phyloP scores from a whole-genome alignment of 129 eudicot species.

The Silybum marianum region DNA sequence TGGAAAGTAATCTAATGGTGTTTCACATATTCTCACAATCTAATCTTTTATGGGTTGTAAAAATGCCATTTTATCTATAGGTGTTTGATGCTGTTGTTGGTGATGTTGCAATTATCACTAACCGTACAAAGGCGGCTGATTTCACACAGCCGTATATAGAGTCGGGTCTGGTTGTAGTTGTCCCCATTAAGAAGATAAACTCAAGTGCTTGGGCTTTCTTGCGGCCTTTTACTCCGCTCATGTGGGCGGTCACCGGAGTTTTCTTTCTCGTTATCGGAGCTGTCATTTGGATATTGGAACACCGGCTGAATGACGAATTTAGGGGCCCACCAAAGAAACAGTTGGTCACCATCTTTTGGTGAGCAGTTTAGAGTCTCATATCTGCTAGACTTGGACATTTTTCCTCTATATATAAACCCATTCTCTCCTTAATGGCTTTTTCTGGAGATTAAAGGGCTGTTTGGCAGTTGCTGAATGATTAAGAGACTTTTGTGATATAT shows the following conservation, averaged over 20 bases:
- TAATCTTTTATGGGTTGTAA: not conserved
- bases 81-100: conserved; percentile 91
- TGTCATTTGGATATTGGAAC: conserved; percentile 89
- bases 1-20: not conserved
- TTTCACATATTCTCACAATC: not conserved
- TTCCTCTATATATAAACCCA: not conserved
- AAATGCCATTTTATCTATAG: conserved; percentile 32
- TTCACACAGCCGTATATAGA: conserved; percentile 91
- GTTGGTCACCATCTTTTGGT: conserved; percentile 75
- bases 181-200: conserved; percentile 57
- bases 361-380: conserved; percentile 17
- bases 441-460: not conserved
- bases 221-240: conserved; percentile 66
- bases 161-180: conserved; percentile 86
- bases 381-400: not conserved
- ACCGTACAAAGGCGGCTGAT: conserved; percentile 76
- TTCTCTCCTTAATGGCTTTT: not conserved
- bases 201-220: conserved; percentile 87
- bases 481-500: no score
- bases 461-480: no score
- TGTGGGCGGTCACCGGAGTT: conserved; percentile 78
- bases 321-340: conserved; percentile 89
- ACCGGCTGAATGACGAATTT: conserved; percentile 77
- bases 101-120: conserved; percentile 79
- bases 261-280: conserved; percentile 69